phyloP scores from a whole-genome alignment of 2,329 filamentous ascomycete species.

The Stagonosporopsis vannaccii region DNA sequence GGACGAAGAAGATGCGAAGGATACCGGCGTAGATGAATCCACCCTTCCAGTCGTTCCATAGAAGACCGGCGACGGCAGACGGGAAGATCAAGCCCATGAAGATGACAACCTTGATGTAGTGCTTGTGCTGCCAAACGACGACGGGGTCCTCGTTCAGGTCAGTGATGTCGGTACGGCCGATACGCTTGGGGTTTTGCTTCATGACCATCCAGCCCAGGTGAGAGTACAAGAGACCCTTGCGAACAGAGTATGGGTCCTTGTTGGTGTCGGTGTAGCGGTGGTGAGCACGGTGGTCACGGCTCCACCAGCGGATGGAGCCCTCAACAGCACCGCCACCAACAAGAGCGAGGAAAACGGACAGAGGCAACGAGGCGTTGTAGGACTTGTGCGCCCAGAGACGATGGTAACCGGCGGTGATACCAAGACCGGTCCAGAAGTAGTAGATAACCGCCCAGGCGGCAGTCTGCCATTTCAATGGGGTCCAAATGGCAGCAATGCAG shows the following conservation, averaged over 20 bases:
- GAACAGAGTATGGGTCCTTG: constrained; percentile 62
- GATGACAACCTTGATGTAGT: constrained; percentile 58
- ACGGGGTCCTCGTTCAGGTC: constrained; percentile 60
- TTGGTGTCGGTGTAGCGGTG: constrained; percentile 61
- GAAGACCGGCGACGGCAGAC: constrained; percentile 56
- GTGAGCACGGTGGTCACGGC: constrained; percentile 59
- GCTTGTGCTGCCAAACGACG: constrained; percentile 59
- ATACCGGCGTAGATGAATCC: constrained; percentile 61
- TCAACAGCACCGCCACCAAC: constrained; percentile 59
- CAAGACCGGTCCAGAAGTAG: constrained; percentile 84
- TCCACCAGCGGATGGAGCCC: constrained; percentile 61
- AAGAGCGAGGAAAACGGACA: constrained; percentile 58
- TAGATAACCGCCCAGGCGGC: constrained; percentile 77
- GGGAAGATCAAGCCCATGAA: constrained; percentile 59
- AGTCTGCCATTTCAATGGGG: constrained; percentile 76
- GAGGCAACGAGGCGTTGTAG: constrained; percentile 54
- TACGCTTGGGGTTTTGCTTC: constrained; percentile 63
- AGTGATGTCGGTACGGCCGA: constrained; percentile 60
- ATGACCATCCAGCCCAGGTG: constrained; percentile 63
- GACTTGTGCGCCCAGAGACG: constrained; percentile 73
- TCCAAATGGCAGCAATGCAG: constrained; percentile 79
- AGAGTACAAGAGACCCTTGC: constrained; percentile 60
- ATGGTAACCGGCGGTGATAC: constrained; percentile 67
- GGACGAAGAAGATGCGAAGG: constrained; percentile 61
- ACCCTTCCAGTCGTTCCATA: constrained; percentile 59